Evolutionary conservation across 2,329 filamentous ascomycete genomes (phyloP), one percentile per base, ranked within the genome.

Genomic region (Sarocladium oryzae): DNA sequence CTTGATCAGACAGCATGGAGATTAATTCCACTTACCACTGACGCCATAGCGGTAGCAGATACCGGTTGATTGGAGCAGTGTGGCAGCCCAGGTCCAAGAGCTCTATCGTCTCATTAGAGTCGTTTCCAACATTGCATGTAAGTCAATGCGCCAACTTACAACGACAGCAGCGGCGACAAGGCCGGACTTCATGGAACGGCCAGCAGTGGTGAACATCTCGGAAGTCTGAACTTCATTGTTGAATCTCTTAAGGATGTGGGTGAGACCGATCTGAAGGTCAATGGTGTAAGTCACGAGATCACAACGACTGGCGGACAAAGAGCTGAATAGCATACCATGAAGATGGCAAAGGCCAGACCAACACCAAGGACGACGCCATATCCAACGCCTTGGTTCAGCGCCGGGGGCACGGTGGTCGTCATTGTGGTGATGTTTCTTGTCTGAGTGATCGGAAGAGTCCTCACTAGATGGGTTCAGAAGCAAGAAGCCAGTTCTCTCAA

Each of bases 11-110:
- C 6, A 18, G 18, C 4, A 41, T 9, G 18, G 10, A 23, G 8
- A 7, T 41, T 20, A 15, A 41, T 9, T 10, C 10, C 5, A 48
- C 43, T 32, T 33, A 48, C 43, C 43, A 33, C 43, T 48, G 35
- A 87, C 76, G 11, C 84, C 87, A 62, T 92, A 92, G 55, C 81
- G 75, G 66, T 95, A 95, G 55, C 88, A 88, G 16, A 95, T 86
- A n/a, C 84, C 81, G 1, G 87, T 85, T 1, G 82, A 87, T 62
- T 93, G 88, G 2, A 93, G 75, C 1, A 92, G 73, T 0, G 88
- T 93, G 20, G 88, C 89, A 1, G 89, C 89, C 89, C 89, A 95
- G 0, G 90, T 95, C 90, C 91, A 96, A 4, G 86, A 90, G 15
- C 86, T 43, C 40, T 43, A 15, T n/a, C 4, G 9, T 3, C 20